A percentile compares a stretch with the other conserved stretches of the same genome.
phyloP scores from a whole-genome alignment of 108 stramenopile genomes.

The Pseudonitzschia pungens region DNA sequence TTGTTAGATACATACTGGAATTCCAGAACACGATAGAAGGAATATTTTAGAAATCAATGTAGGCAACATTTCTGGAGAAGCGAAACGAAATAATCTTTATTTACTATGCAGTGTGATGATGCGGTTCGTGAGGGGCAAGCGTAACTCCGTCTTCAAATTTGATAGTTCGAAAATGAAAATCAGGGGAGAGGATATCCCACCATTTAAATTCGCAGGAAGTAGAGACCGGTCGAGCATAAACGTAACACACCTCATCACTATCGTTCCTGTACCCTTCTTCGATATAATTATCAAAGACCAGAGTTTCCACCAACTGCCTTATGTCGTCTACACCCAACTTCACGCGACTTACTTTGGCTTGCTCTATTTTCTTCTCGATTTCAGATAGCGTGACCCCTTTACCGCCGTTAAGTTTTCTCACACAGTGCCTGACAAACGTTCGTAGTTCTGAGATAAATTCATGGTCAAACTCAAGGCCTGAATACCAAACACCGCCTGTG shows the following conservation, averaged over 20 bases:
- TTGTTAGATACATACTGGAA: too few relatives aligned
- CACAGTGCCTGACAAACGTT: slow-evolving; percentile 75
- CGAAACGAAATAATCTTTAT: background rate
- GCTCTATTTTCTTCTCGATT: slow-evolving; percentile 69
- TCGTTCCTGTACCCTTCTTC: slow-evolving; percentile 50
- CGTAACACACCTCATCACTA: slow-evolving; percentile 55
- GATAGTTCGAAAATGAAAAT: slow-evolving; percentile 81
- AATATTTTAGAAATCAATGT: background rate
- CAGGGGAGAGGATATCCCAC: slow-evolving; percentile 77
- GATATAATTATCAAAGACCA: slow-evolving; percentile 80
- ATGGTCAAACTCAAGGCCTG: slow-evolving; percentile 96
- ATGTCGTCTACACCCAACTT: slow-evolving; percentile 86
- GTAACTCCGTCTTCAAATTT: slow-evolving; percentile 82
- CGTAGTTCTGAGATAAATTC: slow-evolving; percentile 94
- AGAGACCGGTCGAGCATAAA: slow-evolving; percentile 54
- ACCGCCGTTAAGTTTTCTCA: slow-evolving; percentile 61
- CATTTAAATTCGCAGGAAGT: slow-evolving; percentile 76
- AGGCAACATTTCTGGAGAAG: too few relatives aligned
- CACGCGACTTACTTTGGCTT: slow-evolving; percentile 85
- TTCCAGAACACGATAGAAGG: background rate
- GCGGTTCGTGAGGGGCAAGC: slow-evolving; percentile 75
- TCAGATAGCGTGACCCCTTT: slow-evolving; percentile 62
- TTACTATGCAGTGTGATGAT: slow-evolving; percentile 70
- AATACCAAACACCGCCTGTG: slow-evolving; percentile 98
- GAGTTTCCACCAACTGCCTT: slow-evolving; percentile 85